Conservation (phyloP, 768 basidiomycete genomes). For the Dioszegia hungarica region DNA sequence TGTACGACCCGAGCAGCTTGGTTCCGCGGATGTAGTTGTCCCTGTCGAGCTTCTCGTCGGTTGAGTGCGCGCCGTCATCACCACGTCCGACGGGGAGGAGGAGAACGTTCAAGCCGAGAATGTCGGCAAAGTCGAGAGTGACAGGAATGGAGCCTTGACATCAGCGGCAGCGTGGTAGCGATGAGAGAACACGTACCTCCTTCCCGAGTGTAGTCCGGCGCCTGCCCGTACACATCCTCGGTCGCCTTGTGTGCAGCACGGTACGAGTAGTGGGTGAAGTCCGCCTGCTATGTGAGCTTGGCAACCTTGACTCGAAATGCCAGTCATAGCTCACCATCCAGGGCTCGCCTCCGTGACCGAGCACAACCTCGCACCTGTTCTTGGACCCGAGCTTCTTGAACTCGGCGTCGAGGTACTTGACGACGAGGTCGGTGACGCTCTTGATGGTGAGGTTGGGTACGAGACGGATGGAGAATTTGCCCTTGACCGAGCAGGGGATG, state of each 20-base stretch:
- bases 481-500: conserved; percentile 76
- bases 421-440: conserved; percentile 65
- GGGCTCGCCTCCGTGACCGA: conserved; percentile 75
- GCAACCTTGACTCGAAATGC: not conserved
- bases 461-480: conserved; percentile 91
- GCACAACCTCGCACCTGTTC: conserved; percentile 70
- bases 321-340: conserved; percentile 58
- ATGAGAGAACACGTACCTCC: conserved; percentile 37
- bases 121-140: conserved; percentile 87
- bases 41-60: conserved; percentile 89
- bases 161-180: not conserved
- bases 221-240: conserved; percentile 54
- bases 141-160: conserved; percentile 78
- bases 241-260: conserved; percentile 81
- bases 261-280: conserved; percentile 75
- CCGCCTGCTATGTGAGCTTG: conserved; percentile 15
- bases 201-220: conserved; percentile 50
- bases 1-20: conserved; percentile 72
- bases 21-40: conserved; percentile 71
- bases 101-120: conserved; percentile 76
- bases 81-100: conserved; percentile 89
- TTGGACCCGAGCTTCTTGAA: conserved; percentile 81
- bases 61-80: conserved; percentile 69
- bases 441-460: conserved; percentile 86
- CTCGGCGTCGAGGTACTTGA: conserved; percentile 65